Percentiles rank a stretch among this genome's conserved stretches.
phyloP scores from a whole-genome alignment of 1,139 yeast species.

The Suhomyces ambrosiae region DNA sequence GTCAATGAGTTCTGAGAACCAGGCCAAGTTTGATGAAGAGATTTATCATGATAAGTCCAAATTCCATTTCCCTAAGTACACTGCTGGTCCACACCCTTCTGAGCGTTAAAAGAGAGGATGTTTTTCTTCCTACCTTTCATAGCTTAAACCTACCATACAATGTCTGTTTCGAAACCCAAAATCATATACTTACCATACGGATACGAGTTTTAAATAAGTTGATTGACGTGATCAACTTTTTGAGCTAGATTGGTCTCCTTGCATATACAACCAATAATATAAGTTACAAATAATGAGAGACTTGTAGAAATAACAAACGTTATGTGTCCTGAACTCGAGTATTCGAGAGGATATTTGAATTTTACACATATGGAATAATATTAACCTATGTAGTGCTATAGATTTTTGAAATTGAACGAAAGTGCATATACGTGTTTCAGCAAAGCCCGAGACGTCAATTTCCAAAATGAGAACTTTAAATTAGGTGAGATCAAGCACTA shows the following conservation, averaged over 20 bases:
- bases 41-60: constrained; percentile 49
- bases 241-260: not conserved
- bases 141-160: too few relatives aligned
- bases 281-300: not conserved
- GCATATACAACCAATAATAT: constrained; percentile 2
- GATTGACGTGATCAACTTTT: too few relatives aligned
- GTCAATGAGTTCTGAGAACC: constrained; percentile 42
- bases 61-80: constrained; percentile 47
- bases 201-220: not conserved
- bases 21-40: constrained; percentile 47
- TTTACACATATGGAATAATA: too few relatives aligned
- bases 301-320: not conserved
- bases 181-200: not conserved
- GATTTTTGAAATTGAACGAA: too few relatives aligned
- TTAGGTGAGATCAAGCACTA: too few relatives aligned
- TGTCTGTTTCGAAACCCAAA: too few relatives aligned
- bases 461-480: not conserved
- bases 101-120: constrained; percentile 31
- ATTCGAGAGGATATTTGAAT: too few relatives aligned
- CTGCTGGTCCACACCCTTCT: constrained; percentile 45
- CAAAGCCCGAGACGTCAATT: not conserved
- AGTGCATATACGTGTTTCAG: too few relatives aligned
- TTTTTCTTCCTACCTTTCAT: too few relatives aligned
- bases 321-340: too few relatives aligned
- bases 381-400: too few relatives aligned